Base-by-base conservation (phyloP, 2,329 filamentous ascomycete genomes). In the Pseudocercospora fuligena region DNA sequence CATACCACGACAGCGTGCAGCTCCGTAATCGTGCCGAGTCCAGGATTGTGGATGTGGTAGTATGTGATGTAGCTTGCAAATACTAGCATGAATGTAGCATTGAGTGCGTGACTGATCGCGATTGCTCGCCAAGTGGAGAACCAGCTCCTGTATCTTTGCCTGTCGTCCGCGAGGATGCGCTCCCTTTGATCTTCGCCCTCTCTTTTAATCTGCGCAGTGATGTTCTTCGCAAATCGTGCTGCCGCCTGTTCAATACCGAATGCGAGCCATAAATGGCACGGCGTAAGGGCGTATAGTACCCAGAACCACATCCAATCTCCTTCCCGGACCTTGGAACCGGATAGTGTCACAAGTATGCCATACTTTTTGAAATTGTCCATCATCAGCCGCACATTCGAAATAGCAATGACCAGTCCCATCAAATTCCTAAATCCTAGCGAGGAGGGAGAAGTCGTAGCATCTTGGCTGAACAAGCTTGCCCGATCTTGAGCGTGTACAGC, bases 311-410 rank as follows among this genome's bases (percentile, higher is more conserved):
- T 65, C 73, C 73, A 74, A 57, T 76, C 74, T 33, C 60, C 70
- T 7, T 64, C 43, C 16, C 63, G 56, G 5, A 76, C 63, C 23
- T 68, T 66, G n/a, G 73, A 57, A 16, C 64, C 97, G 71, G 88
- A 88, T 67, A 99, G 84, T 77, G 94, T 97, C 71, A 99, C 96
- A 66, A 98, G 84, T 65, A 98, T 93, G 62, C 95, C 95, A 77
- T 99, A 99, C 86, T 97, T 97, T 83, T 94, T 92, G 73, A 94
- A 92, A 77, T 99, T 99, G 80, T 98, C 95, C 27, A 99, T 93
- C 82, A 98, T 92, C 75, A 99, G 85, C 70, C 95, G 90, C 60
- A 99, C 81, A 78, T 99, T 99, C 74, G 94, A 95, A 59, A 94
- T 93, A 75, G 98, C 92, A 93, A 82, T 77, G 43, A 97, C 92